Evolutionary conservation across 345 rosid species (phyloP).

Genomic region (Euphorbia lathyris): DNA sequence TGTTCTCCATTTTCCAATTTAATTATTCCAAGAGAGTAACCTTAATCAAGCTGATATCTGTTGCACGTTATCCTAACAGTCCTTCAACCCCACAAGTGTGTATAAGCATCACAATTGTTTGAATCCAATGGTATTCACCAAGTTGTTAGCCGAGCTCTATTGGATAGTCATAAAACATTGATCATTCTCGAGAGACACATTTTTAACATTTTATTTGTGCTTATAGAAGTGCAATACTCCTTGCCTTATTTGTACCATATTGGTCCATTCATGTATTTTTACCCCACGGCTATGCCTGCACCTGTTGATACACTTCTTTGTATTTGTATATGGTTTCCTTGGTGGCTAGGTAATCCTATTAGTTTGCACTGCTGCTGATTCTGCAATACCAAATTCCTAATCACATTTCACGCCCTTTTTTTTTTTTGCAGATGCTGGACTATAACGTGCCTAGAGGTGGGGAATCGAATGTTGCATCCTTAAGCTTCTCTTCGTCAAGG

Average conservation of each 20-base stretch:
- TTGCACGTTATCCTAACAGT: no score
- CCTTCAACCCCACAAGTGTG: neutral
- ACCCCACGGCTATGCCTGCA: no score
- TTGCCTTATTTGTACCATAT: neutral
- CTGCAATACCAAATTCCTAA: constrained; percentile 4
- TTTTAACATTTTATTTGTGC: neutral
- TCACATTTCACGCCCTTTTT: neutral
- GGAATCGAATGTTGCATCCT: neutral
- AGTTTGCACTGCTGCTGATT: neutral
- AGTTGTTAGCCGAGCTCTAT: neutral
- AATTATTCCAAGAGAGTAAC: no score
- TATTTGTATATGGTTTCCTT: neutral
- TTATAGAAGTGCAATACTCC: neutral
- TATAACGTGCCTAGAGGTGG: constrained; percentile 90
- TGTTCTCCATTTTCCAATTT: no score
- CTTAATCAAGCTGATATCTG: no score
- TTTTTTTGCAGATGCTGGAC: constrained; percentile 68
- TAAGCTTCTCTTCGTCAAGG: neutral
- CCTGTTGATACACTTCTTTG: neutral
- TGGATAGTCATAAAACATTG: no score
- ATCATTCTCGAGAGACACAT: neutral
- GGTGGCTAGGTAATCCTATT: constrained; percentile 2
- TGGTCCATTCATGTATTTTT: neutral
- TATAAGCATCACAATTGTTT: neutral
- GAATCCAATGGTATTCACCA: neutral